Percentiles rank a stretch among this genome's conserved stretches.
Conservation (phyloP, 768 basidiomycete genomes). For the Kwoniella dejecticola region DNA sequence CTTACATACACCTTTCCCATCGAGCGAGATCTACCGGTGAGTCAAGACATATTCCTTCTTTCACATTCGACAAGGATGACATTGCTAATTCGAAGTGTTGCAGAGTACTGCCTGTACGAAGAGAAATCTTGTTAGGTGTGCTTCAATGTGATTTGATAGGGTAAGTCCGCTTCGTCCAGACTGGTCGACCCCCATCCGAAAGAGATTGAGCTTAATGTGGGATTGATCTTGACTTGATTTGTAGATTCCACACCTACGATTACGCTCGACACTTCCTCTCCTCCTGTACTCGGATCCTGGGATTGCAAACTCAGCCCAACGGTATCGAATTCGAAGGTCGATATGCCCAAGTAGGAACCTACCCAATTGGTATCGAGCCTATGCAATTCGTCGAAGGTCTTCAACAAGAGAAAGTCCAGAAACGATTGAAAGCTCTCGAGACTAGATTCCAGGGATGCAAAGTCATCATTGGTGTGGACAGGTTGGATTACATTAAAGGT, state of each 20-base stretch:
- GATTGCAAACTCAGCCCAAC: conserved; percentile 94
- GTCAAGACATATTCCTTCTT: conserved; percentile 39
- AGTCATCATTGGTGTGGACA: conserved; percentile 97
- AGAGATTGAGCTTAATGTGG: too few species aligned
- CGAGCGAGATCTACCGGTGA: conserved; percentile 93
- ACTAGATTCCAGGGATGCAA: conserved; percentile 91
- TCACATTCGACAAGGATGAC: not conserved
- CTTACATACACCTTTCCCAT: conserved; percentile 96
- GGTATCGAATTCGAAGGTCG: conserved; percentile 95
- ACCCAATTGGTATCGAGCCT: conserved; percentile 98
- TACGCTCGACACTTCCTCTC: conserved; percentile 99
- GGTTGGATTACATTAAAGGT: conserved; percentile 99
- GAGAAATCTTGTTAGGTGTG: conserved; percentile 95
- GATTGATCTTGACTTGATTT: too few species aligned
- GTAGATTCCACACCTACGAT: conserved; percentile 93
- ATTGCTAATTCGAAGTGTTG: not conserved
- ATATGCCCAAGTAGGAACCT: conserved; percentile 94
- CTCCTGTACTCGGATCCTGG: conserved; percentile 93
- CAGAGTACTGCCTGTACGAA: conserved; percentile 93
- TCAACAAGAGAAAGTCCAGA: conserved; percentile 73
- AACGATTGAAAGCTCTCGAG: conserved; percentile 77
- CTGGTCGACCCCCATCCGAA: too few species aligned
- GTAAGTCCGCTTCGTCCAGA: conserved; percentile 35
- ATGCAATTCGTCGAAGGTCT: conserved; percentile 87
- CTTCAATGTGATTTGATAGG: conserved; percentile 96